Conservation (phyloP, 148 eudicot genomes). For the Chenopodium formosanum region DNA sequence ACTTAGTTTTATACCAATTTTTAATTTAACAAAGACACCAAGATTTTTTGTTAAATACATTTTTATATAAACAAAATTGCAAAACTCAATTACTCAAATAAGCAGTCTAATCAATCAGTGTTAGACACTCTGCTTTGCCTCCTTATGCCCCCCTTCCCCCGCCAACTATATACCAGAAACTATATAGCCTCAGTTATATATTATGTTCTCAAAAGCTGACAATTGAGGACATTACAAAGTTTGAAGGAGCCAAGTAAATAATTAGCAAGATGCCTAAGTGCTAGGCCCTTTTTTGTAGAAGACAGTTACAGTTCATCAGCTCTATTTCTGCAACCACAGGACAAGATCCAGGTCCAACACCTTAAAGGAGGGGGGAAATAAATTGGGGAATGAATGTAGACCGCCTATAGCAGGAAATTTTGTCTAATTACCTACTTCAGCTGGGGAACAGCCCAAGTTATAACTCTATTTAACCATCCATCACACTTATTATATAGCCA, state of each 20-base stretch:
- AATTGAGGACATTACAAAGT: neutral
- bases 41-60: too few species aligned
- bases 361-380: neutral
- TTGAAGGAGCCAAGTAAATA: neutral
- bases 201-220: neutral
- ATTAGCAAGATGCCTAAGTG: neutral
- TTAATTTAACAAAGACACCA: too few species aligned
- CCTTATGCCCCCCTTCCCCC: neutral
- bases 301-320: neutral
- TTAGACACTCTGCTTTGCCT: neutral
- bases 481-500: neutral
- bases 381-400: neutral
- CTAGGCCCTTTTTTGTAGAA: neutral
- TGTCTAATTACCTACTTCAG: neutral
- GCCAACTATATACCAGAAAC: neutral
- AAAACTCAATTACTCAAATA: neutral
- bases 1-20: too few species aligned
- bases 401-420: neutral
- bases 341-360: neutral
- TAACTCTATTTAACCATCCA: neutral
- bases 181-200: neutral
- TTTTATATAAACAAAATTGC: too few species aligned
- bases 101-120: neutral
- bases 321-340: neutral
- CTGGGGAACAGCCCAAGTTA: neutral